Conservation (phyloP, 2,329 filamentous ascomycete genomes). For the Blastomyces silverae region DNA sequence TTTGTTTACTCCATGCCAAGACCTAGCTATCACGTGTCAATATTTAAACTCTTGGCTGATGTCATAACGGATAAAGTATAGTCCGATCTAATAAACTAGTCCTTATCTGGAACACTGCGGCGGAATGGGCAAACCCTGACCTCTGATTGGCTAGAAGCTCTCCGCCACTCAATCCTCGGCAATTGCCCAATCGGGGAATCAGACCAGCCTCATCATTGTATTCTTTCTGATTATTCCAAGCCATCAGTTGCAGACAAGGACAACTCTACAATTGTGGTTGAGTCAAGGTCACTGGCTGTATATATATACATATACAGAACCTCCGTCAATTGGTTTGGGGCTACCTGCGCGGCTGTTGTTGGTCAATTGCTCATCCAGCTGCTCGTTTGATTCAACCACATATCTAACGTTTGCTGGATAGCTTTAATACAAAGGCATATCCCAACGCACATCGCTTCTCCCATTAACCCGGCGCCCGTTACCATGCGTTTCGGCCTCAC, state of each 20-base stretch:
- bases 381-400: not conserved
- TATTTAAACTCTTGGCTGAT: not conserved
- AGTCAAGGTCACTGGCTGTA: not conserved
- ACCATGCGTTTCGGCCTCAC: slow-evolving; percentile 91
- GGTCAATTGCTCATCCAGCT: not conserved
- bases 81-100: not conserved
- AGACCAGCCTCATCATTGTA: not conserved
- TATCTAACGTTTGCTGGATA: not conserved
- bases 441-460: slow-evolving; percentile 7
- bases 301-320: not conserved
- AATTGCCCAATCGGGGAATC: slow-evolving; percentile 2
- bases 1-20: slow-evolving; percentile 5
- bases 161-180: not conserved
- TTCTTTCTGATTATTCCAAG: too few relatives aligned
- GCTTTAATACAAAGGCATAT: not conserved
- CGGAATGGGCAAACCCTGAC: not conserved
- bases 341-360: not conserved
- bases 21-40: not conserved
- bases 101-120: not conserved
- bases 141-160: slow-evolving; percentile 2
- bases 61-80: slow-evolving; percentile 8
- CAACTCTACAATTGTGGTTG: too few relatives aligned
- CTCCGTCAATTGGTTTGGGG: not conserved
- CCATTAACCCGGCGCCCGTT: slow-evolving; percentile 17
- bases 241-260: too few relatives aligned